Evolutionary conservation across 2,329 filamentous ascomycete genomes (phyloP).

Genomic region (Metarhizium sp.): DNA sequence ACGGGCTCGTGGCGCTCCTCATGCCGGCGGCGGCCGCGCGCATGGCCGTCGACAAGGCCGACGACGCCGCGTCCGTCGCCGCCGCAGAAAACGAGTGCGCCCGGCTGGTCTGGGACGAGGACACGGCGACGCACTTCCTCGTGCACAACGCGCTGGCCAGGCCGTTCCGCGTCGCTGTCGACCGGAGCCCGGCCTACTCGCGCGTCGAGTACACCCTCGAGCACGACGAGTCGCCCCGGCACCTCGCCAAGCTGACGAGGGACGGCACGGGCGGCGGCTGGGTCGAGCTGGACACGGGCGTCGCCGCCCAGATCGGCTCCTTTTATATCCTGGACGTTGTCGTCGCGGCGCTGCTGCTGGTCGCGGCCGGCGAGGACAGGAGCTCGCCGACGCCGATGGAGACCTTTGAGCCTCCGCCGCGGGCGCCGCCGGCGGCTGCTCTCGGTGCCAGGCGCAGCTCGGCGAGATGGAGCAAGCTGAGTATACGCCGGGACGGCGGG

Average conservation of each 20-base stretch:
- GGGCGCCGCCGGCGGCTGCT: slow-evolving; percentile 29
- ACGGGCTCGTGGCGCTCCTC: slow-evolving; percentile 57
- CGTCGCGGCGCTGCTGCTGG: slow-evolving; percentile 49
- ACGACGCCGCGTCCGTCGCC: slow-evolving; percentile 48
- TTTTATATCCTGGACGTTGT: slow-evolving; percentile 56
- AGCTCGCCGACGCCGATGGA: slow-evolving; percentile 33
- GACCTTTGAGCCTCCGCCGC: slow-evolving; percentile 50
- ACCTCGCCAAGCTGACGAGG: slow-evolving; percentile 50
- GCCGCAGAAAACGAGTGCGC: slow-evolving; percentile 62
- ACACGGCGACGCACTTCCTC: slow-evolving; percentile 49
- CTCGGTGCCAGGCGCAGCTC: slow-evolving; percentile 10
- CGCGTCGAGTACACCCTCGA: slow-evolving; percentile 56
- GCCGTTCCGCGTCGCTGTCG: slow-evolving; percentile 52
- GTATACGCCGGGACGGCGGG: slow-evolving; percentile 19
- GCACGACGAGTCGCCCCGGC: slow-evolving; percentile 52
- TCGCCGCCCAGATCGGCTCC: slow-evolving; percentile 49
- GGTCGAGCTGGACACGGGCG: slow-evolving; percentile 51
- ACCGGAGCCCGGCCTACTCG: slow-evolving; percentile 49
- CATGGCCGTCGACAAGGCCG: slow-evolving; percentile 50
- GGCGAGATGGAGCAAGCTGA: slow-evolving; percentile 19
- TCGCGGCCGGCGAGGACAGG: slow-evolving; percentile 47
- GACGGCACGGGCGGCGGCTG: slow-evolving; percentile 51
- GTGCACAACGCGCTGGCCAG: slow-evolving; percentile 54
- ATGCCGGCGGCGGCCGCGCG: slow-evolving; percentile 58
- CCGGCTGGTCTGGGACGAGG: slow-evolving; percentile 61